Base-by-base conservation (phyloP, 352 stramenopile genomes). In the Phytophthora podocarpi region DNA sequence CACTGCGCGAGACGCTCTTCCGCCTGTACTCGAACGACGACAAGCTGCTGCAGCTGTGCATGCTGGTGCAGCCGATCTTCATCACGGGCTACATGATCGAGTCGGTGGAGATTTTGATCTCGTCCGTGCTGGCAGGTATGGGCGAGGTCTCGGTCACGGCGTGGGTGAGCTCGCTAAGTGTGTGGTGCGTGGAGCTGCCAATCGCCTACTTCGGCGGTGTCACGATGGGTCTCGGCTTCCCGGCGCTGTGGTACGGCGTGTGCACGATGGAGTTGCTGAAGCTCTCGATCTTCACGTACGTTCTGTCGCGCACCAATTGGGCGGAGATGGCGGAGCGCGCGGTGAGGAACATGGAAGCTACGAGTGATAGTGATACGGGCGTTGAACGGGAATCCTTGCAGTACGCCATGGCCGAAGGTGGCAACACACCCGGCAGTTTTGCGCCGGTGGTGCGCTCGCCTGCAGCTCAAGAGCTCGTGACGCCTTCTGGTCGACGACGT, bases 1-100 rank as follows among this genome's bases (percentile, higher is more conserved):
- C 52, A 11, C 56, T 87, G 32, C 66, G 74, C 31, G 53, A 87
- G 30, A 68, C 70, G 16, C 64, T 89, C 49, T 89, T 85, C 64
- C 64, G 68, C 16, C n/a, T 89, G 48, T 89, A 89, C 62, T 75
- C 79, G 47, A 80, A 79, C 49, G 79, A 89, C 26, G 64, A 76
- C 30, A 55, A 58, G 20, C 58, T 89, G 12, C 55, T 89, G 39
- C 58, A 77, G 42, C 32, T 86, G 39, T 83, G 76, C n/a, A 73
- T 85, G 59, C 34, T 82, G 16, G 77, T 85, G 3, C 64, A 82
- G 31, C 78, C 78, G 2, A 76, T 88, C 39, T 86, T 88, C 57
- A 74, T 88, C 21, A 70, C 70, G 18, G 72, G 65, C 21, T 85
- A 74, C 60, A 78, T 85, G 54, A 71, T 88, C 46, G 76, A 88